phyloP scores from a whole-genome alignment of 768 basidiomycete genomes.

The Dioszegia aurantiaca region DNA sequence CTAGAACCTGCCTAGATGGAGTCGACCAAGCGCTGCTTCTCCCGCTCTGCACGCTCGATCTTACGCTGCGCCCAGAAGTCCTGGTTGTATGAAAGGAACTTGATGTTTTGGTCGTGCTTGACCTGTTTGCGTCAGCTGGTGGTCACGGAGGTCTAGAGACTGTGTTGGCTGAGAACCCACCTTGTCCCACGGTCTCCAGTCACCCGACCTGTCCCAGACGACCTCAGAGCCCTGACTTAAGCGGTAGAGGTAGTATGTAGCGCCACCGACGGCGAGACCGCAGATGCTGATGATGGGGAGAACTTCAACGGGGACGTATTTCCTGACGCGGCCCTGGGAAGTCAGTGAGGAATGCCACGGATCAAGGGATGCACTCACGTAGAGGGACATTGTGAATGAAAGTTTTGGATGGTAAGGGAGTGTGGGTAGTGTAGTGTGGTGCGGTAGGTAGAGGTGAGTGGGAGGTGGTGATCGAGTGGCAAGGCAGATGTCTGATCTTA shows the following conservation, averaged over 20 bases:
- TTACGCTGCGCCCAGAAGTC: slow-evolving; percentile 38
- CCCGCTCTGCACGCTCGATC: slow-evolving; percentile 14
- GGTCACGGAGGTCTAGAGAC: not conserved
- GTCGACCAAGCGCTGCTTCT: slow-evolving; percentile 9
- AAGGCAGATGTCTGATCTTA: no score
- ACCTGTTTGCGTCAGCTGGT: slow-evolving; percentile 17
- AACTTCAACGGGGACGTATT: slow-evolving; percentile 75
- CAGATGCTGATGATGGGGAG: slow-evolving; percentile 53
- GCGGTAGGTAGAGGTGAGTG: not conserved
- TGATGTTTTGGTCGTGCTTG: slow-evolving; percentile 55
- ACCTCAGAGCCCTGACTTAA: slow-evolving; percentile 60
- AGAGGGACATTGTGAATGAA: not conserved
- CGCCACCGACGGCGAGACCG: slow-evolving; percentile 59
- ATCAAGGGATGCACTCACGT: not conserved
- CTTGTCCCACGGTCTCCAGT: slow-evolving; percentile 86
- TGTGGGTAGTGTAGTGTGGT: not conserved
- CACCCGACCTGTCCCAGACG: slow-evolving; percentile 63
- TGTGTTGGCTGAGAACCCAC: slow-evolving; percentile 60
- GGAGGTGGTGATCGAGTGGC: no score
- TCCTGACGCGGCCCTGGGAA: slow-evolving; percentile 27
- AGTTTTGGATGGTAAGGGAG: not conserved
- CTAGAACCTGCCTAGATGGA: not conserved
- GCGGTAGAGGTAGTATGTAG: slow-evolving; percentile 63
- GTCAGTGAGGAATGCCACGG: not conserved
- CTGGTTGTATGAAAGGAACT: slow-evolving; percentile 25